phyloP scores from a whole-genome alignment of 257 asterid species.

The Solanum piurae region DNA sequence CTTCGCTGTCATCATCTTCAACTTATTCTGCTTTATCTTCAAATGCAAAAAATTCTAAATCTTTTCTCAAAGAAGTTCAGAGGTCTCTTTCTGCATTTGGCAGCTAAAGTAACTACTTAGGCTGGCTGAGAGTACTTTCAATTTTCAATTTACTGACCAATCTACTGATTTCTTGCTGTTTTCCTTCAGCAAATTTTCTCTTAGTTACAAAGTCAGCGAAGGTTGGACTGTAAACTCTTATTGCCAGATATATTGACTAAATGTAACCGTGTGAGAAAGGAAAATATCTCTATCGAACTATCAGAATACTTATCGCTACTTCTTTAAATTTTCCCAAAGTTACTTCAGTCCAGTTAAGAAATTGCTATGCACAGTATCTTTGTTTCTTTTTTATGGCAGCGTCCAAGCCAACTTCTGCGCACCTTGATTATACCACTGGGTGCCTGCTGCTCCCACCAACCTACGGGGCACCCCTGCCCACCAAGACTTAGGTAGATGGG shows the following conservation, averaged over 20 bases:
- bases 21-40: not conserved
- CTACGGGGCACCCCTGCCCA: not conserved
- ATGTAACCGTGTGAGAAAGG: not conserved
- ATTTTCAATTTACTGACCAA: not conserved
- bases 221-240: not conserved
- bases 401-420: not conserved
- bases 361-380: not conserved
- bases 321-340: not conserved
- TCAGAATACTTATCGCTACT: not conserved
- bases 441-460: not conserved
- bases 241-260: not conserved
- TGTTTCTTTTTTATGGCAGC: not conserved
- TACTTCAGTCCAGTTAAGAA: not conserved
- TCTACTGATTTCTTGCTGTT: not conserved
- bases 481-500: not conserved
- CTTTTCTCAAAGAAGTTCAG: slow-evolving; percentile 7
- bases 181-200: not conserved
- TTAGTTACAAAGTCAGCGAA: not conserved
- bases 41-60: not conserved
- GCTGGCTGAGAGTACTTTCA: not conserved
- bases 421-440: not conserved
- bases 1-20: not conserved
- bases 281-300: not conserved
- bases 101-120: not conserved
- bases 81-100: slow-evolving; percentile 7